Evolutionary conservation across 2,329 filamentous ascomycete genomes (phyloP), one percentile per base, ranked within the genome.

Genomic region (Neoarthrinium moseri): DNA sequence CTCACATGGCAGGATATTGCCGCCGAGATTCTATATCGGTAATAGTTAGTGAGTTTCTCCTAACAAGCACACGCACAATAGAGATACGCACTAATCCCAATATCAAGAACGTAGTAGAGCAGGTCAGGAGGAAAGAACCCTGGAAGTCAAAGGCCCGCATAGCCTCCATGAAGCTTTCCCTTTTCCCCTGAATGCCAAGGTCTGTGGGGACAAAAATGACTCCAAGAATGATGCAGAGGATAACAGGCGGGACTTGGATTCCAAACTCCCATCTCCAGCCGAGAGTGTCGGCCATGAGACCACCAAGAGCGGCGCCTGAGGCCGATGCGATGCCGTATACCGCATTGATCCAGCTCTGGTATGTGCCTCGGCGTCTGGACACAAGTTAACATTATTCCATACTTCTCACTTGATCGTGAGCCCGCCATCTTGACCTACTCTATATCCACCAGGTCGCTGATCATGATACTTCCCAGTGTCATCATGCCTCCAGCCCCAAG

Each of bases 261-360:
- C 79, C 80, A 58, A 85, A 89, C 46, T 85, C 84, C 82, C 83
- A 87, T 33, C 87, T 72, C 86, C 86, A 91, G 23, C 87, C 87
- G 2, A 90, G 64, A 26, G 70, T 72, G 57, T 90, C 86, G 20
- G 84, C 84, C 58, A 91, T 79, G 43, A 82, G 72, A 2, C 86
- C 86, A 12, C 86, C 87, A 6, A 87, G 71, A 0, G 85, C 85
- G 2, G 85, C 86, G 3, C 87, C 87, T 3, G 81, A 67, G 6
- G 78, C 73, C 3, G 76, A 71, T 0, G 72, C 77, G n/a, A 73
- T 48, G 2, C 84, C 85, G 54, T 77, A 87, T 39, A 78, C 72
- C 36, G 87, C 71, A 59, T 88, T 86, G 56, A 87, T 77, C 53
- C 84, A 82, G 12, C 83, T 83, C 61, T 91, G 87, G 55, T 87